Base-by-base conservation (phyloP, 2,329 filamentous ascomycete species). In the Ceratocystis diversiconidia region DNA sequence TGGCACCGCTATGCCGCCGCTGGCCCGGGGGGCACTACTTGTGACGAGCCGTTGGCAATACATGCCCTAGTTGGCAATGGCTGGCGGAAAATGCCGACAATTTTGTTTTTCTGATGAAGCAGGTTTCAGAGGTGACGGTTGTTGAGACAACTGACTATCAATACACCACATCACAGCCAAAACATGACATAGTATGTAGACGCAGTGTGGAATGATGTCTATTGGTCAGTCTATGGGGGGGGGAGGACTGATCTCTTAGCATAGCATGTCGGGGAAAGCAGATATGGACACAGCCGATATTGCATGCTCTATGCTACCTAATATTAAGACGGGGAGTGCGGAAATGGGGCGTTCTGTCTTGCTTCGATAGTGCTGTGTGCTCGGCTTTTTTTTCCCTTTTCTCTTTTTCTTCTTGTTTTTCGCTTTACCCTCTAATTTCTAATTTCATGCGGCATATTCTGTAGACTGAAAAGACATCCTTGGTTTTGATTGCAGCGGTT, bases 381-480 rank as follows among this genome's bases (percentile, higher is more conserved):
- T 59, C 15, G 55, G 30, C 7, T 17, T 28, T 57, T 22, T 57
- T 57, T 36, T 19, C n/a, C 15, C 15, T 57, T 32, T 57, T 57
- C n/a, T 32, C 52, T 30, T 17, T 17, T 59, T 17, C 36, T 1
- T 41, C 7, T 7, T 28, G 3, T 10, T 30, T 55, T 36, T 19
- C 32, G n/a, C 15, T 57, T 57, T 57, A 17, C 30, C 19, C 52
- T 57, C 22, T 30, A 32, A 41, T 41, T 41, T 15, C 36, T 41
- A 41, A 41, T 17, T 59, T 36, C 55, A 59, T 59, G 55, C 55
- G 25, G 28, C 55, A 59, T 59, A 59, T 59, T 32, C 25, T 59
- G 19, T 28, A 36, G 28, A 30, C 2, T 7, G 17, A 36, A 15
- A 30, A 59, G 55, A 32, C 28, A 36, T 30, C 55, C 55, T 59